Evolutionary conservation across 208 protist genomes (phyloP).

Genomic region (Leishmania gerbilli): DNA sequence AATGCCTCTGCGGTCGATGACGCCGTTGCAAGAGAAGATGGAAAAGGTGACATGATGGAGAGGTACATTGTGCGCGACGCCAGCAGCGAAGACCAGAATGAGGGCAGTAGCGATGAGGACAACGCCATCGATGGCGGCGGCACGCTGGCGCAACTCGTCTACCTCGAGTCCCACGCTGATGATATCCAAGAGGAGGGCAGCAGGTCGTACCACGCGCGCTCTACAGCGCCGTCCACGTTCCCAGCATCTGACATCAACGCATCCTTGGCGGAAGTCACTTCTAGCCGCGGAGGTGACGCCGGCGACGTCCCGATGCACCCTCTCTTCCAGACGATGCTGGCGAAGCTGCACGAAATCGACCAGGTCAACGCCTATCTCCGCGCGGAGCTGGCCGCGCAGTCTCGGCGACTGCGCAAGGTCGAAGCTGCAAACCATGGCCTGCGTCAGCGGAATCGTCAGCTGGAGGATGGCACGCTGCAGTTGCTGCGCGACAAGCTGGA

Average conservation of each 20-base stretch:
- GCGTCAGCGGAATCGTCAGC: slow-evolving; percentile 47
- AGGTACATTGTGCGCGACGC: slow-evolving; percentile 18
- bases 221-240: background rate
- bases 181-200: background rate
- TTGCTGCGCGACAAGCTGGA: slow-evolving; percentile 69
- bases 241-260: background rate
- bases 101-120: slow-evolving; percentile 3
- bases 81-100: slow-evolving; percentile 12
- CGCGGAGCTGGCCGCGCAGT: slow-evolving; percentile 74
- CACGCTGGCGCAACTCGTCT: slow-evolving; percentile 8
- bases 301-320: background rate
- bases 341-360: slow-evolving; percentile 77
- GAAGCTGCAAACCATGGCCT: slow-evolving; percentile 64
- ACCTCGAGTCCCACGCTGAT: slow-evolving; percentile 8
- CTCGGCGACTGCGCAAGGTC: slow-evolving; percentile 54
- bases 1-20: background rate
- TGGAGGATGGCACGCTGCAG: slow-evolving; percentile 56
- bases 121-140: background rate
- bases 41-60: slow-evolving; percentile 7
- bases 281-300: background rate
- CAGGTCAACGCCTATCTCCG: slow-evolving; percentile 77
- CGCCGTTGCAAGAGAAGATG: background rate
- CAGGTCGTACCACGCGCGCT: background rate
- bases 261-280: background rate
- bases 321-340: slow-evolving; percentile 78